Evolutionary conservation across 208 protist genomes (phyloP).

Genomic region (Trypanosoma scelopori): DNA sequence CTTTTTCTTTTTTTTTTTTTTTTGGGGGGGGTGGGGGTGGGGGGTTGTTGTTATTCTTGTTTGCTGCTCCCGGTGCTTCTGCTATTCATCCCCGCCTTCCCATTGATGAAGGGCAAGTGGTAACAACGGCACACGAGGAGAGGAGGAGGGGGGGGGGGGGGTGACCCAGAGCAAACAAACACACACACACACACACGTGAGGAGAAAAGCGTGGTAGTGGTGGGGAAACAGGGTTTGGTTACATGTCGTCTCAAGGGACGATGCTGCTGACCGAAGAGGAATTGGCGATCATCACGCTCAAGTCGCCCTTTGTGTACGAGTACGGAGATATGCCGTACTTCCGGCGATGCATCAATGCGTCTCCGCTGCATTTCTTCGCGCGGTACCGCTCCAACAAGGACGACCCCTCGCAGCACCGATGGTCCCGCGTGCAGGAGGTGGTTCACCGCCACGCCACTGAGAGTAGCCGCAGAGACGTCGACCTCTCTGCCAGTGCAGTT

Average conservation of each 20-base stretch:
- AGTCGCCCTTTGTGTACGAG: slow-evolving; percentile 61
- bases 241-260: neutral
- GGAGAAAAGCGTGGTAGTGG: too few relatives aligned
- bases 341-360: slow-evolving; percentile 48
- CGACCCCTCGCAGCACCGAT: slow-evolving; percentile 52
- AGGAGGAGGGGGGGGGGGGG: too few relatives aligned
- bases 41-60: too few relatives aligned
- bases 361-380: slow-evolving; percentile 62
- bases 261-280: slow-evolving; percentile 38
- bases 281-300: slow-evolving; percentile 54
- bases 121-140: too few relatives aligned
- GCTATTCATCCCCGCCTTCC: too few relatives aligned
- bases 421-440: slow-evolving; percentile 50
- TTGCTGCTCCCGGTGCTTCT: too few relatives aligned
- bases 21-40: too few relatives aligned
- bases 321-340: slow-evolving; percentile 67
- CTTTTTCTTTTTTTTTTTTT: too few relatives aligned
- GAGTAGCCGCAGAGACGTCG: slow-evolving; percentile 6
- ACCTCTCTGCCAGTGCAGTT: slow-evolving; percentile 13
- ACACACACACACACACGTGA: too few relatives aligned
- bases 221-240: too few relatives aligned
- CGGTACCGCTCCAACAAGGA: slow-evolving; percentile 49
- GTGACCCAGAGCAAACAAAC: too few relatives aligned
- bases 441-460: neutral
- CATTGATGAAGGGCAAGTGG: too few relatives aligned